Evolutionary conservation across 805 yeast species (phyloP).

Genomic region (Metschnikowia matae): DNA sequence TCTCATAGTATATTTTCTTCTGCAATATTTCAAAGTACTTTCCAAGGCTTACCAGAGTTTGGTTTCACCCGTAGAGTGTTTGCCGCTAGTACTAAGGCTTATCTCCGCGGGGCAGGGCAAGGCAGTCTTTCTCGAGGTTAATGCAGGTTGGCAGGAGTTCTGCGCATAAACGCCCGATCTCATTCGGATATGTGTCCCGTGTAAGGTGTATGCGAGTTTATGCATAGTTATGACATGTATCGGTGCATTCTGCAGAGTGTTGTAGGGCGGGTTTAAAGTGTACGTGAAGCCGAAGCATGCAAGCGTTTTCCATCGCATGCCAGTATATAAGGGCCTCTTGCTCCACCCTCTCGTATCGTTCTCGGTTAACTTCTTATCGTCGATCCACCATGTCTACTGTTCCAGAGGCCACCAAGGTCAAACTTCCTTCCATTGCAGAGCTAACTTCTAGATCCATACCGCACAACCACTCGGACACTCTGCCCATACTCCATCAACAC

Average conservation of each 20-base stretch:
- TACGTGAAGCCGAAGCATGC: slow-evolving; percentile 3
- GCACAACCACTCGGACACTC: background rate
- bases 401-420: slow-evolving; percentile 8
- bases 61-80: background rate
- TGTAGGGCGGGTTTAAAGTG: background rate
- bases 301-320: background rate
- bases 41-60: background rate
- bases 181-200: background rate
- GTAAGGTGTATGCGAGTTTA: background rate
- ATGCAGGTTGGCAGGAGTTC: background rate
- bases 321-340: background rate
- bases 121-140: background rate
- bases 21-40: too few species aligned
- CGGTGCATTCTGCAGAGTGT: slow-evolving; percentile 3
- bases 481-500: slow-evolving; percentile 7
- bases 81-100: background rate
- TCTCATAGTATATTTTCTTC: too few species aligned
- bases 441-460: slow-evolving; percentile 11
- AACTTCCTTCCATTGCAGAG: slow-evolving; percentile 19
- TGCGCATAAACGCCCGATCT: background rate
- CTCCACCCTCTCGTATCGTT: background rate
- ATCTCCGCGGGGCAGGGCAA: background rate
- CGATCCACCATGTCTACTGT: background rate
- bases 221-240: slow-evolving; percentile 4
- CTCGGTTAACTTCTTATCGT: background rate